Percentiles rank a stretch among this genome's conserved stretches.
Conservation (phyloP, 352 stramenopile species). For the Globisporangium acanthophoron region DNA sequence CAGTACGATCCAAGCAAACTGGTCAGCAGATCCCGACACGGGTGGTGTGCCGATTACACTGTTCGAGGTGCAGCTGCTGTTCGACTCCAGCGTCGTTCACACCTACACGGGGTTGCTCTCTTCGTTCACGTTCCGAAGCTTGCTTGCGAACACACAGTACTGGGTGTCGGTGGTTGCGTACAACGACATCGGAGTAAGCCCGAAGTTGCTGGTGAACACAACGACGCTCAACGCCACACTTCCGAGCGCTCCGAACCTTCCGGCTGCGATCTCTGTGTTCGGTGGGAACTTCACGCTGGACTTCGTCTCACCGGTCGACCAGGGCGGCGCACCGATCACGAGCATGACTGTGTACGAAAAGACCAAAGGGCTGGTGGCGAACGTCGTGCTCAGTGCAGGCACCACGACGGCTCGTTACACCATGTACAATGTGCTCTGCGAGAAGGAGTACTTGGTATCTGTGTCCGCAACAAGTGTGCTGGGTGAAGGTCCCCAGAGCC, state of each 20-base stretch:
- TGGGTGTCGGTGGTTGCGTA: slow-evolving; percentile 20
- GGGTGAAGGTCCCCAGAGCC: slow-evolving; percentile 28
- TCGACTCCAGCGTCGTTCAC: slow-evolving; percentile 10
- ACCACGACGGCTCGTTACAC: slow-evolving; percentile 15
- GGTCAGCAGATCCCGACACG: slow-evolving; percentile 33
- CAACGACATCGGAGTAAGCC: slow-evolving; percentile 34
- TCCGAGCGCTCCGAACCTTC: slow-evolving; percentile 22
- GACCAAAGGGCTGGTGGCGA: slow-evolving; percentile 18
- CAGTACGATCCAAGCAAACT: slow-evolving; percentile 35
- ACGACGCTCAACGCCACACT: slow-evolving; percentile 18
- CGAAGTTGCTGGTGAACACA: slow-evolving; percentile 8
- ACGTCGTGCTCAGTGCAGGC: slow-evolving; percentile 9
- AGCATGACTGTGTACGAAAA: slow-evolving; percentile 40
- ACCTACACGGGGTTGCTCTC: slow-evolving; percentile 16
- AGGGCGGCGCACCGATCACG: slow-evolving; percentile 30
- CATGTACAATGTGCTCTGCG: slow-evolving; percentile 19
- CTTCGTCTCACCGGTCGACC: slow-evolving; percentile 26
- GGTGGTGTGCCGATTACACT: slow-evolving; percentile 30
- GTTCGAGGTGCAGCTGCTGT: slow-evolving; percentile 33
- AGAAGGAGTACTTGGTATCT: slow-evolving; percentile 32
- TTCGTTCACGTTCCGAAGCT: slow-evolving; percentile 27
- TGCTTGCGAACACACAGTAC: slow-evolving; percentile 31
- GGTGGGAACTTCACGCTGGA: slow-evolving; percentile 62
- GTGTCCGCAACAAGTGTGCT: slow-evolving; percentile 33
- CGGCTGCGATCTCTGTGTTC: slow-evolving; percentile 29